phyloP scores from a whole-genome alignment of 306 rosid genomes.

The Sicyos edulis region DNA sequence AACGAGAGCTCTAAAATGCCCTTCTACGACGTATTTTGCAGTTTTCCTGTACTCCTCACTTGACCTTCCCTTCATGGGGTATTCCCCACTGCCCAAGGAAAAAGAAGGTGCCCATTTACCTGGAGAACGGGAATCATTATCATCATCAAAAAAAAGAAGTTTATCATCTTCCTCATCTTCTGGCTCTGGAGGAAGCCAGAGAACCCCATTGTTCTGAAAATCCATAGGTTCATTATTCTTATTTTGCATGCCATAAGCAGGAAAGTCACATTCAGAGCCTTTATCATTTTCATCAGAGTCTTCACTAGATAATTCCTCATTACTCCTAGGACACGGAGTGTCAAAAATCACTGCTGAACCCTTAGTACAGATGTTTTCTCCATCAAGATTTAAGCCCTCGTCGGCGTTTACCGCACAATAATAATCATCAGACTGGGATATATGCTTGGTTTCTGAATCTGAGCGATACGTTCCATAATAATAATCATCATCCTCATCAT shows the following conservation, averaged over 20 bases:
- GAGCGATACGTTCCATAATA: conserved; percentile 50
- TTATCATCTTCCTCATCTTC: conserved; percentile 89
- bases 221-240: conserved; percentile 71
- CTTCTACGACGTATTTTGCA: conserved; percentile 83
- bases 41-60: conserved; percentile 64
- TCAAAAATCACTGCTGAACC: conserved; percentile 45
- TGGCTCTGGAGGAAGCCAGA: conserved; percentile 98
- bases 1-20: conserved; percentile 89
- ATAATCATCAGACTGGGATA: conserved; percentile 47
- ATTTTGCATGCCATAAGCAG: conserved; percentile 45
- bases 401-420: conserved; percentile 48
- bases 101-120: conserved; percentile 68
- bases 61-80: conserved; percentile 55
- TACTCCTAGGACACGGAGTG: conserved; percentile 19
- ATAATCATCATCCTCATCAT: conserved; percentile 49
- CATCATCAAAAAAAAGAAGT: conserved; percentile 53
- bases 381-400: conserved; percentile 45
- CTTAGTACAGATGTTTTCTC: conserved; percentile 36
- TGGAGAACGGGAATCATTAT: conserved; percentile 44
- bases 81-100: conserved; percentile 76
- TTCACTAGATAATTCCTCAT: conserved; percentile 17
- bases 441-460: conserved; percentile 47
- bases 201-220: conserved; percentile 86
- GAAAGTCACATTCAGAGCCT: conserved; percentile 56
- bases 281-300: conserved; percentile 49